Base-by-base conservation (phyloP, 768 basidiomycete genomes). In the Lentinula sp. region DNA sequence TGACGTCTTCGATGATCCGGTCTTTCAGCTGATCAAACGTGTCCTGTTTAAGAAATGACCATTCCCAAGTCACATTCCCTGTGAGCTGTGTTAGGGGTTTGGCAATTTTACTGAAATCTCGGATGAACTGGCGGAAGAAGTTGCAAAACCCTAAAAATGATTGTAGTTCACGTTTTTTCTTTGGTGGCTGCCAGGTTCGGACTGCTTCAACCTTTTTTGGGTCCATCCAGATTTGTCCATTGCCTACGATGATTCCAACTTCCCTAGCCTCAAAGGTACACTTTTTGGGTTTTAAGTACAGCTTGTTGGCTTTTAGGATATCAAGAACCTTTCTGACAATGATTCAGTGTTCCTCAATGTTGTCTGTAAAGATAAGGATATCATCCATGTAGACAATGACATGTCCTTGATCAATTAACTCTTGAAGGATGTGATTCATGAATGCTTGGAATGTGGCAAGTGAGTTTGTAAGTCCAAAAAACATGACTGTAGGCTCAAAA, bases 401-500 rank as follows among this genome's bases (percentile, higher is more conserved):
- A 1, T 32, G 35, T 0, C 64, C 62, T 43, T 65, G 62, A 3
- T 48, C 20, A 32, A 76, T 65, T 6, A 73, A 63, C 7, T 71
- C 68, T 39, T 2, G 62, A 43, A 74, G 59, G 33, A 78, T 73
- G 63, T 77, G 70, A 57, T 77, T 73, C 37, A 78, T 64, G 3
- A 77, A 67, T 0, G 70, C 48, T 9, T 79, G 65, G 4, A 68
- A 59, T 1, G 66, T 74, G 10, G 66, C 61, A 5, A 68, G 66
- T 28, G 78, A 66, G 52, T 79, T 77, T 48, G 65, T 68, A 6
- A 74, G 56, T 0, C 76, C 74, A 41, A 76, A 77, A 57, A 73
- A 78, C 77, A 81, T 81, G 6, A 81, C 77, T 0, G 69, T 62
- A 3, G 69, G 74, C 69, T 82, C 73, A 56, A 72, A 80, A 0